Conservation (phyloP, 495 filamentous ascomycete species). For the Astrothelium macrocarpum region DNA sequence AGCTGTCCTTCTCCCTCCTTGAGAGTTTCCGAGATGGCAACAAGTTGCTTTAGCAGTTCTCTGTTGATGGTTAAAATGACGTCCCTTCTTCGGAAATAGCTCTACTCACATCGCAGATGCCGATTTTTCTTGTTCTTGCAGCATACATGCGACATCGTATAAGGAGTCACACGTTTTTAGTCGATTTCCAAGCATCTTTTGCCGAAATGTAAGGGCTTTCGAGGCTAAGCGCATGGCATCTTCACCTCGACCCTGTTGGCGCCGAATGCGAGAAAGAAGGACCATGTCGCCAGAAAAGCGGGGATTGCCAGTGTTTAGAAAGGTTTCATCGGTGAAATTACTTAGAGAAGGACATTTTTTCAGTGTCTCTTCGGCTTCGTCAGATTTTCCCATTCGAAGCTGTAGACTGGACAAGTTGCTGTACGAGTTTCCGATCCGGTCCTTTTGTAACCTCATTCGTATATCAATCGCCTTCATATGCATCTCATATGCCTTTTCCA, state of each 20-base stretch:
- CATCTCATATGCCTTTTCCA: constrained; percentile 19
- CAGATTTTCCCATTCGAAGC: constrained; percentile 21
- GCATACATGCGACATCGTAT: constrained; percentile 20
- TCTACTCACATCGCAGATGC: constrained; percentile 15
- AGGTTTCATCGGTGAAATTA: constrained; percentile 25
- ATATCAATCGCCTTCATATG: constrained; percentile 24
- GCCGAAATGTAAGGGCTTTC: constrained; percentile 19
- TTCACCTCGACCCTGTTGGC: constrained; percentile 9
- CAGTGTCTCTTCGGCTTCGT: constrained; percentile 27
- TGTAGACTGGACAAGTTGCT: constrained; percentile 26
- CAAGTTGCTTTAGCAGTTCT: constrained; percentile 7
- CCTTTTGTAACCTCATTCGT: constrained; percentile 18
- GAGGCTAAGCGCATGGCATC: constrained; percentile 15
- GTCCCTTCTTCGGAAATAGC: background rate
- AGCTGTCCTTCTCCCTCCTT: constrained; percentile 14
- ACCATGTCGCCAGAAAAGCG: constrained; percentile 23
- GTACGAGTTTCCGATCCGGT: constrained; percentile 28
- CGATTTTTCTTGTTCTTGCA: constrained; percentile 14
- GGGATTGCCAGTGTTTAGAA: constrained; percentile 21
- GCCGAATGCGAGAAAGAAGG: constrained; percentile 19
- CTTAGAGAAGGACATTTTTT: constrained; percentile 24
- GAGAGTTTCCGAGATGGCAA: constrained; percentile 10
- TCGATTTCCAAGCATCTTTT: constrained; percentile 17
- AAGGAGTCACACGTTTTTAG: constrained; percentile 26
- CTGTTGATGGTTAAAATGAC: background rate